Evolutionary conservation across 2,329 filamentous ascomycete species (phyloP), one percentile per base, ranked within the genome.

Genomic region (Hypomyces perniciosus): DNA sequence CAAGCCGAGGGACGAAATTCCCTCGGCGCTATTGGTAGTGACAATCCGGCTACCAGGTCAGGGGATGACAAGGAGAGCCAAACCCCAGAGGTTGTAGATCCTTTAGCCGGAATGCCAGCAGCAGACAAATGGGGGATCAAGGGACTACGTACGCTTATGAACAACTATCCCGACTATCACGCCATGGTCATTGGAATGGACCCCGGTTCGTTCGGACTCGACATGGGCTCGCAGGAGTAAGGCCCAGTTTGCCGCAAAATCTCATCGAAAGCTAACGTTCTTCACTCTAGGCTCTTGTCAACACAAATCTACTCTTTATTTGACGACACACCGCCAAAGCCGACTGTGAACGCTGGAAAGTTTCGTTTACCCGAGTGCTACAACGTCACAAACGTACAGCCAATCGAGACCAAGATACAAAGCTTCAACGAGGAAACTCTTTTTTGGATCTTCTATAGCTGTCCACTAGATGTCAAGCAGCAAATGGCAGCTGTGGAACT

Each of bases 371-470:
- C 83, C 0, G 83, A 86, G 42, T 86, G 83, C 65, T 86, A 86
- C 61, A 78, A 76, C 48, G 83, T 86, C 33, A 81, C 76, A 54
- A 86, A 86, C 54, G 80, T 84, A 28, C 80, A 83, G 56, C 75
- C 80, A 3, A 77, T 86, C 47, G 80, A 85, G 54, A 80, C 75
- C 58, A 85, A 85, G 65, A 82, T 85, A 44, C 72, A 73, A 38
- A 84, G 77, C 56, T 85, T 86, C 66, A 85, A 84, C 57, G 83
- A 86, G 56, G 83, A 86, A 65, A 84, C 83, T 0, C 68, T 86
- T 44, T 81, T 86, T 65, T 84, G 80, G 76, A 85, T 86, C 56
- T 86, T 86, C 61, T 85, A 86, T 65, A 83, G 79, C 65, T 83
- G 79, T 53, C 80, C 83, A 6, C 72, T 76, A 41, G 82, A 85